These are phyloP conservation scores for Elymus sibiricus DNA, from an alignment of 176 grass and related monocot genomes.

Conservation along the genomic window DNA sequence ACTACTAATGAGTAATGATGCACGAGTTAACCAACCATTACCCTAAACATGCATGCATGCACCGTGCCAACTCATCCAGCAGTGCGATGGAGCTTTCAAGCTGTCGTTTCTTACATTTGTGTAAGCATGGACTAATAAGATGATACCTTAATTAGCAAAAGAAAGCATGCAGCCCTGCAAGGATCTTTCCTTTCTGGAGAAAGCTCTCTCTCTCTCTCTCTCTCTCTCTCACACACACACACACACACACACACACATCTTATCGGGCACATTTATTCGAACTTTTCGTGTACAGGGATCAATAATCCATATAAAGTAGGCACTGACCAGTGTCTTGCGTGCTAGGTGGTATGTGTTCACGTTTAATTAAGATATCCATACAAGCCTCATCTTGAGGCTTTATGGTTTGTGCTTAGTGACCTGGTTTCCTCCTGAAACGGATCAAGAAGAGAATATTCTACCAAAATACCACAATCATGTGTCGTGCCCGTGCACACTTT, in stretches of 20 bases:
- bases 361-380: slow-evolving; percentile 49
- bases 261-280: not conserved
- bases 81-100: slow-evolving; percentile 18
- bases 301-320: slow-evolving; percentile 27
- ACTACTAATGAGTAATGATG: not conserved
- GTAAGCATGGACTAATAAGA: slow-evolving; percentile 30
- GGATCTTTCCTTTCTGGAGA: slow-evolving; percentile 11
- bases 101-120: not conserved
- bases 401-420: slow-evolving; percentile 43
- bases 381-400: slow-evolving; percentile 26
- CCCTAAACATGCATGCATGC: not conserved
- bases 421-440: slow-evolving; percentile 27
- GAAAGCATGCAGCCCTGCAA: not conserved
- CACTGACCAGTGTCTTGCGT: slow-evolving; percentile 30
- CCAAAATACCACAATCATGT: not conserved
- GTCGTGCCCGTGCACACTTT: not conserved
- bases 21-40: slow-evolving; percentile 3
- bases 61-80: not conserved
- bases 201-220: not conserved
- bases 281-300: slow-evolving; percentile 22
- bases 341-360: slow-evolving; percentile 34
- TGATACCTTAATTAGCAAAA: slow-evolving; percentile 4
- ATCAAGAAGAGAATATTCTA: slow-evolving; percentile 20
- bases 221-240: not conserved
- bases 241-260: no score